phyloP scores from a whole-genome alignment of 805 yeast species.

The Candida easanensis region DNA sequence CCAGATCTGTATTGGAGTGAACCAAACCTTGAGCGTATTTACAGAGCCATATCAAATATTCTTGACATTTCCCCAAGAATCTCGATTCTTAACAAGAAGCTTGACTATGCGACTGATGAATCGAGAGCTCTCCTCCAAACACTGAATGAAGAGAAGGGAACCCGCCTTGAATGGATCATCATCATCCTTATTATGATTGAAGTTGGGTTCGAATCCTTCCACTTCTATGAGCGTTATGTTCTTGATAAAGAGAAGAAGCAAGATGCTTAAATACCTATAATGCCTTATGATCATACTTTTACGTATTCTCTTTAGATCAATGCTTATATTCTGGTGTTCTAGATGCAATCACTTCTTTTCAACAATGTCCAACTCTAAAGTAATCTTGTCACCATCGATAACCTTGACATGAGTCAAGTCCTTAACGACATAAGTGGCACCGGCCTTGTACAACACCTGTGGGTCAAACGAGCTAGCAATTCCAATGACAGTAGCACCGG shows the following conservation, averaged over 20 bases:
- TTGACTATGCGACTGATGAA: slow-evolving; percentile 90
- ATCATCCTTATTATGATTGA: slow-evolving; percentile 81
- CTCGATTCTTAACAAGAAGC: slow-evolving; percentile 72
- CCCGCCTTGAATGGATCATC: slow-evolving; percentile 85
- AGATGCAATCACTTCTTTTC: slow-evolving; percentile 20
- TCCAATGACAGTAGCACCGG: slow-evolving; percentile 83
- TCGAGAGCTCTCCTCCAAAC: slow-evolving; percentile 74
- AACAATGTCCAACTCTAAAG: slow-evolving; percentile 24
- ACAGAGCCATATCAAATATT: slow-evolving; percentile 63
- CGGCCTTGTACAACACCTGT: slow-evolving; percentile 47
- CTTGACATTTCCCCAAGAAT: slow-evolving; percentile 79
- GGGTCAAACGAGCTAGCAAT: slow-evolving; percentile 78
- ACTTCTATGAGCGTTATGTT: slow-evolving; percentile 57
- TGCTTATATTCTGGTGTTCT: too few species aligned
- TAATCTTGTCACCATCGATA: slow-evolving; percentile 22
- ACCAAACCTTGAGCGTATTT: slow-evolving; percentile 76
- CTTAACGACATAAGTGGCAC: slow-evolving; percentile 80
- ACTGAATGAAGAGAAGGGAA: slow-evolving; percentile 70
- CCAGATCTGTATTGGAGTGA: slow-evolving; percentile 95
- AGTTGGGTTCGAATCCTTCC: slow-evolving; percentile 76
- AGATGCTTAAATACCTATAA: background rate
- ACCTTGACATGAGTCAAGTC: slow-evolving; percentile 45
- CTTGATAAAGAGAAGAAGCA: slow-evolving; percentile 10
- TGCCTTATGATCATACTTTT: background rate
- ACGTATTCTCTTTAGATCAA: too few species aligned